Conservation (phyloP, 139 green algal genomes). For the Coelastrella sp. region DNA sequence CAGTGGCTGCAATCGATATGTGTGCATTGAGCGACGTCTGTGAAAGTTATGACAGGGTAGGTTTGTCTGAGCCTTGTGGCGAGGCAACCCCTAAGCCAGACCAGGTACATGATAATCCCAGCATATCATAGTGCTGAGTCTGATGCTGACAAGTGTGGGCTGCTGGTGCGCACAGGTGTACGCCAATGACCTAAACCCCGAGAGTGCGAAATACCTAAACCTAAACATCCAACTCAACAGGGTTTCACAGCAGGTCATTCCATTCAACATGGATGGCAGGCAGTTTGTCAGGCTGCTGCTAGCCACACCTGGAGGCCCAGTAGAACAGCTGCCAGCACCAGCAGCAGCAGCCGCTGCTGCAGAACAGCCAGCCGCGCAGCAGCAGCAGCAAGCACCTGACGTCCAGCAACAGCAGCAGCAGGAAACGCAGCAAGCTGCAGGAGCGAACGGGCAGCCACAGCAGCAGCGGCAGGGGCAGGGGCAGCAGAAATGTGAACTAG, state of each 20-base stretch:
- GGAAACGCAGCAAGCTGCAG: not conserved
- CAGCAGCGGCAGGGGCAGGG: slow-evolving; percentile 34
- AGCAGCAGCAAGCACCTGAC: not conserved
- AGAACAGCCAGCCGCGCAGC: not conserved
- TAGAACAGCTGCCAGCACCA: slow-evolving; percentile 36
- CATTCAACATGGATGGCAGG: slow-evolving; percentile 86
- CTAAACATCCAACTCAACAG: slow-evolving; percentile 89
- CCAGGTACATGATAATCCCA: no score
- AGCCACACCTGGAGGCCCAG: slow-evolving; percentile 39
- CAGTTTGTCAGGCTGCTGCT: slow-evolving; percentile 79
- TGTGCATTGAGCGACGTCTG: no score
- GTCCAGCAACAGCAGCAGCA: slow-evolving; percentile 14
- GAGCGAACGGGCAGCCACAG: not conserved
- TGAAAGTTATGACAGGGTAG: no score
- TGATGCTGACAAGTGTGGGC: no score
- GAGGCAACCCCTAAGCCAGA: no score
- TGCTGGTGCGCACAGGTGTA: slow-evolving; percentile 72
- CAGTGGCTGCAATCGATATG: no score
- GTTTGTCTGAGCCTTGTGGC: no score
- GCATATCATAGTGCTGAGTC: no score
- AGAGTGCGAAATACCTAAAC: slow-evolving; percentile 79
- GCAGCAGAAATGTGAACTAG: not conserved
- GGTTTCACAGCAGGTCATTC: slow-evolving; percentile 60
- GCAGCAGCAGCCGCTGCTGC: slow-evolving; percentile 20
- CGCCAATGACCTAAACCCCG: slow-evolving; percentile 98